phyloP scores from a whole-genome alignment of 441 rosid genomes.

The Bocquillonia castaneifolia region DNA sequence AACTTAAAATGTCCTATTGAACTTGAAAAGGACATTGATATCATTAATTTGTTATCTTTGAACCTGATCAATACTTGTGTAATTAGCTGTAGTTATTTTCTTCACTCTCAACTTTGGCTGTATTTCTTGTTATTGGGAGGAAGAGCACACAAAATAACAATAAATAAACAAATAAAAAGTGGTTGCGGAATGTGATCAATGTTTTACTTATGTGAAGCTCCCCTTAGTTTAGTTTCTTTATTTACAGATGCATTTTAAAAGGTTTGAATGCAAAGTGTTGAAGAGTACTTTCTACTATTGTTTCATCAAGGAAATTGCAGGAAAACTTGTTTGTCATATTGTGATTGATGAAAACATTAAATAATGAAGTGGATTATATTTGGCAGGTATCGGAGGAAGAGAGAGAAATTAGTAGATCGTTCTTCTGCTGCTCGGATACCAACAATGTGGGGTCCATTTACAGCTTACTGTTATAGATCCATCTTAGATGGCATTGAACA shows the following conservation, averaged over 20 bases:
- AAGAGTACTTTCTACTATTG: neutral
- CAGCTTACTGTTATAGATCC: slow-evolving; percentile 73
- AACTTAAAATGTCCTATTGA: neutral
- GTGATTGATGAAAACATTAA: neutral
- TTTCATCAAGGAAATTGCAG: neutral
- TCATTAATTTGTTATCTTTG: neutral
- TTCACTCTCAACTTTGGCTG: too few relatives aligned
- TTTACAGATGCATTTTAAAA: neutral
- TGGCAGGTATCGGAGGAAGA: slow-evolving; percentile 73
- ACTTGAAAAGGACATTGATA: neutral
- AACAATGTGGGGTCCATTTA: slow-evolving; percentile 89
- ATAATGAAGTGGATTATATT: slow-evolving; percentile 13
- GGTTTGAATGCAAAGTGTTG: too few relatives aligned
- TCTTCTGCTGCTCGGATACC: slow-evolving; percentile 77
- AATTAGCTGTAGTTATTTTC: neutral
- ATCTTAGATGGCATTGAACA: slow-evolving; percentile 80
- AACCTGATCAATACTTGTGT: neutral
- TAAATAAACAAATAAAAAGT: too few relatives aligned
- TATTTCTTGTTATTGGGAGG: neutral
- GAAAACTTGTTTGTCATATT: neutral
- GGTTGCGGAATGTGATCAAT: neutral
- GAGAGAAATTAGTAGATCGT: slow-evolving; percentile 64
- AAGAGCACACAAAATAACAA: too few relatives aligned
- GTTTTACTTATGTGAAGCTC: neutral
- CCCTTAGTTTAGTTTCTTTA: neutral